Evolutionary conservation across 2,329 filamentous ascomycete species (phyloP), one percentile per base, ranked within the genome.

Genomic region (Alternaria atra): DNA sequence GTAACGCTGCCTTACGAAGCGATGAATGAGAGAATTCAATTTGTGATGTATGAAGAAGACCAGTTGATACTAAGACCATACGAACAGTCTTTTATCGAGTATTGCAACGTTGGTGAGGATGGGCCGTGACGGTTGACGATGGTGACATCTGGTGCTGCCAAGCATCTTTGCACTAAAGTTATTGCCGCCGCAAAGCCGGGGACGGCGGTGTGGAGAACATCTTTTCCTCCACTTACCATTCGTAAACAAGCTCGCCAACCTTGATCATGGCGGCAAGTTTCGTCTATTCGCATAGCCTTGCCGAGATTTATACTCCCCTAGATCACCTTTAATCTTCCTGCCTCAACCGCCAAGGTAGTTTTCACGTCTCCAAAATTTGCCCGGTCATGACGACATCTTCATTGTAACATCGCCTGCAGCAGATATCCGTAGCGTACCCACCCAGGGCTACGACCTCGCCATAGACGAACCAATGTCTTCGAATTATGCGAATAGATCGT

Each of bases 381-480:
- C 27, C 52, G 46, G 52, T 42, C 34, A 64, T 64, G 61, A 62
- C 61, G 59, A 51, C 58, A 55, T 56, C 13, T 42, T 52, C 46
- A 34, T 61, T 52, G 67, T 63, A 58, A 68, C 67, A 63, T 58
- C 66, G 12, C 67, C 65, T 30, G 13, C 30, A 40, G 58, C 66
- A 53, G 67, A 73, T 35, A 62, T 67, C 15, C 58, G 68, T 47
- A 68, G 64, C 15, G 58, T 61, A 15, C 68, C 67, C 1, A 69
- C 62, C 27, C 53, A 71, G 50, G 63, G 55, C 52, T 64, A 71
- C 44, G 62, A 66, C 52, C 56, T 66, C 27, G 57, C 68, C 13
- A 69, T 68, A 43, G 66, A 56, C 34, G 46, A 60, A 10, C 61
- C 64, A n/a, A 43, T 64, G 29, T 66, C 70, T 5, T 61, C 32